Evolutionary conservation across 768 basidiomycete genomes (phyloP).

Genomic region (Russula sp.): DNA sequence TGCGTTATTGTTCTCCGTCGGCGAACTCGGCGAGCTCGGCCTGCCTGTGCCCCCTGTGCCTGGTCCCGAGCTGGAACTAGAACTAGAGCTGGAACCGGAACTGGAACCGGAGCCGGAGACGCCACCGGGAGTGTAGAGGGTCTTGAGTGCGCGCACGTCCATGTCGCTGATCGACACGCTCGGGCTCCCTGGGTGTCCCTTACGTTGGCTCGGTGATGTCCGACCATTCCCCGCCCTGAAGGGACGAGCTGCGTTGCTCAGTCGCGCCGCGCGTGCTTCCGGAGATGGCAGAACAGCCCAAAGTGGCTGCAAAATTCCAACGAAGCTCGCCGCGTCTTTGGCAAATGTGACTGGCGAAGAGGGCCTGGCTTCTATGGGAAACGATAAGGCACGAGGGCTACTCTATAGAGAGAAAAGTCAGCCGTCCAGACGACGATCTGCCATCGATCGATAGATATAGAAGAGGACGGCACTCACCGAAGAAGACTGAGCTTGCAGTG

Average conservation of each 20-base stretch:
- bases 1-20: slow-evolving; percentile 14
- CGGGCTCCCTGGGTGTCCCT: slow-evolving; percentile 31
- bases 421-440: slow-evolving; percentile 2
- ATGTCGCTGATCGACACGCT: slow-evolving; percentile 66
- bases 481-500: slow-evolving; percentile 20
- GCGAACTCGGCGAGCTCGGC: slow-evolving; percentile 15
- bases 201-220: slow-evolving; percentile 24
- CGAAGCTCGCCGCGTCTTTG: slow-evolving; percentile 47
- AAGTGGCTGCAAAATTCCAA: slow-evolving; percentile 57
- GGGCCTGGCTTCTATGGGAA: not conserved
- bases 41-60: slow-evolving; percentile 21
- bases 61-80: slow-evolving; percentile 1
- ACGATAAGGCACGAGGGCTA: not conserved
- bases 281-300: slow-evolving; percentile 83
- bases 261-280: slow-evolving; percentile 67
- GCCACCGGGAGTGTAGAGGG: slow-evolving; percentile 51
- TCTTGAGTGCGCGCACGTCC: slow-evolving; percentile 81
- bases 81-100: not conserved
- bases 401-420: slow-evolving; percentile 10
- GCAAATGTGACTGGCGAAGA: slow-evolving; percentile 26
- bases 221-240: slow-evolving; percentile 30
- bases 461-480: slow-evolving; percentile 27
- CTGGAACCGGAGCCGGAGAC: not conserved
- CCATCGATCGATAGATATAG: not conserved
- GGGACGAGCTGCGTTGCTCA: slow-evolving; percentile 43